Evolutionary conservation across 805 yeast genomes (phyloP).

Genomic region (Metschnikowia chrysomelidarum): DNA sequence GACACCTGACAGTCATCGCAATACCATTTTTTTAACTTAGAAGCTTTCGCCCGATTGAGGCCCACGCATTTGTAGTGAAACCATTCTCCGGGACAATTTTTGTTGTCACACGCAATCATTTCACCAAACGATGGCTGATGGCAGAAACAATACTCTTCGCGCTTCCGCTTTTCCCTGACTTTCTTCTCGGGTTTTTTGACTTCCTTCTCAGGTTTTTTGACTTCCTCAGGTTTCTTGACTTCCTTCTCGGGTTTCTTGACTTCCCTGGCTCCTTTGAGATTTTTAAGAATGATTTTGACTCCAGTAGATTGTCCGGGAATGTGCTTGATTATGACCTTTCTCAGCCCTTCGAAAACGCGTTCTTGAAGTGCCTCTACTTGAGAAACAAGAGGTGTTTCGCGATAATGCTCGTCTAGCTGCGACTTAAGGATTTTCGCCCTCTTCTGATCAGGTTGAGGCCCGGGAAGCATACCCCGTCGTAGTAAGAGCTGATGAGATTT

Average conservation of each 20-base stretch:
- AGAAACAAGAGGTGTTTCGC: constrained; percentile 33
- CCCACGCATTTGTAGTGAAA: constrained; percentile 47
- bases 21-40: constrained; percentile 39
- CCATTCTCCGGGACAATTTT: constrained; percentile 44
- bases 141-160: constrained; percentile 24
- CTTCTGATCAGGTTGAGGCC: constrained; percentile 10
- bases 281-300: constrained; percentile 17
- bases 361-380: constrained; percentile 39
- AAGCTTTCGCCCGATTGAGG: constrained; percentile 36
- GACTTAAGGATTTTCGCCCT: constrained; percentile 20
- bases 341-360: constrained; percentile 15
- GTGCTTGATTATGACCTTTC: constrained; percentile 15
- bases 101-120: constrained; percentile 32
- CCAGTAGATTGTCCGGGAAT: constrained; percentile 13
- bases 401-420: constrained; percentile 35
- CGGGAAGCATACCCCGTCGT: constrained; percentile 20
- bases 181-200: not conserved
- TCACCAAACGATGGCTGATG: constrained; percentile 29
- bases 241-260: not conserved
- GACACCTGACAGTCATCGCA: too few species aligned
- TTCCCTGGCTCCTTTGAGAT: constrained; percentile 1
- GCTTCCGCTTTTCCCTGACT: constrained; percentile 4
- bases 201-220: not conserved
- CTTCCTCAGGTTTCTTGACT: not conserved
- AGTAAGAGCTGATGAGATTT: constrained; percentile 27